These are phyloP conservation scores for Trichosporon coremiiforme DNA, from an alignment of 1,284 basidiomycete species.

Conservation along the genomic window DNA sequence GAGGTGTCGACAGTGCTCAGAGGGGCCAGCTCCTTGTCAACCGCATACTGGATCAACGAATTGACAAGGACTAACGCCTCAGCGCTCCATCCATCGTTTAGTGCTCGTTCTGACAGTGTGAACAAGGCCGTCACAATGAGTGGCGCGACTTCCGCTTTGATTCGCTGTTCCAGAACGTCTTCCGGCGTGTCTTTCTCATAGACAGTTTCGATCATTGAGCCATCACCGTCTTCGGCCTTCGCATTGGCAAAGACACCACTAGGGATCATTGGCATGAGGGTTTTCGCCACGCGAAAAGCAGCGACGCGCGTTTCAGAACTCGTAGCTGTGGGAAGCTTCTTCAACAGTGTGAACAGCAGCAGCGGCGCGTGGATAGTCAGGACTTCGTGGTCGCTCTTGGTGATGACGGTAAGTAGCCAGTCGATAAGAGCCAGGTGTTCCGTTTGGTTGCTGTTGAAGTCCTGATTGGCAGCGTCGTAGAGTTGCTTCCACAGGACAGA, in stretches of 20 bases:
- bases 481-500: conserved; percentile 81
- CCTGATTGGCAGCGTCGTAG: conserved; percentile 59
- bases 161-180: conserved; percentile 19
- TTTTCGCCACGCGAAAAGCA: conserved; percentile 22
- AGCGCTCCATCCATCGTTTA: conserved; percentile 19
- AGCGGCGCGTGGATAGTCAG: conserved; percentile 37
- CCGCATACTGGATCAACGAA: conserved; percentile 30
- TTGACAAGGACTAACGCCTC: conserved; percentile 28
- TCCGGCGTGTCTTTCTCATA: conserved; percentile 20
- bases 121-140: conserved; percentile 36
- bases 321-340: neutral
- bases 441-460: conserved; percentile 42
- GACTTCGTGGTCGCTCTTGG: conserved; percentile 60
- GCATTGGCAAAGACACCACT: conserved; percentile 21
- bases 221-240: neutral
- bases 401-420: conserved; percentile 57
- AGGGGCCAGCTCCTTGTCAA: conserved; percentile 39
- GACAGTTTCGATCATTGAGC: conserved; percentile 1
- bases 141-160: conserved; percentile 30
- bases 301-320: neutral
- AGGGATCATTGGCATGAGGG: conserved; percentile 24
- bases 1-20: conserved; percentile 32
- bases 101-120: conserved; percentile 23
- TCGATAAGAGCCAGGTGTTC: conserved; percentile 51
- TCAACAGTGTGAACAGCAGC: conserved; percentile 34